phyloP scores from a whole-genome alignment of 345 rosid species.

The Heritiera littoralis region DNA sequence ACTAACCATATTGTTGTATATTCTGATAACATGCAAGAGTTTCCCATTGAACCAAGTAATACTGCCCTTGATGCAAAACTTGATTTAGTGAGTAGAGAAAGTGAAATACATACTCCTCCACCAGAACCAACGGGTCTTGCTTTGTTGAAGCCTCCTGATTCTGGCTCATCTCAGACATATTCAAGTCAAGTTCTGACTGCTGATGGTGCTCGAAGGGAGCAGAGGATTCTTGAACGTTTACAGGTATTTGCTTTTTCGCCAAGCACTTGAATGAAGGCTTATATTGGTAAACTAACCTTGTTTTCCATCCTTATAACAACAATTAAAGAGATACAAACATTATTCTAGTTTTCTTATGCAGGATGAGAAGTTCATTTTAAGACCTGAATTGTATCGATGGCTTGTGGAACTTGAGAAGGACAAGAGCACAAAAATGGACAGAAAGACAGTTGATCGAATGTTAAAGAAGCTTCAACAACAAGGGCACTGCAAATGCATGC shows the following conservation, averaged over 20 bases:
- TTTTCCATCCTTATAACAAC: slow-evolving; percentile 17
- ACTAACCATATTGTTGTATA: slow-evolving; percentile 30
- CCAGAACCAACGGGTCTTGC: slow-evolving; percentile 37
- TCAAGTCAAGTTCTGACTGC: slow-evolving; percentile 47
- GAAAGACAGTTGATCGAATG: slow-evolving; percentile 77
- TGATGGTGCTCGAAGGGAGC: slow-evolving; percentile 76
- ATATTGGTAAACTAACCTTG: slow-evolving; percentile 1
- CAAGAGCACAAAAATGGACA: slow-evolving; percentile 68
- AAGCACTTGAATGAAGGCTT: slow-evolving; percentile 18
- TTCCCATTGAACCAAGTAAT: slow-evolving; percentile 35
- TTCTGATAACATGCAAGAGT: slow-evolving; percentile 41
- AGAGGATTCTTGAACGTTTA: slow-evolving; percentile 71
- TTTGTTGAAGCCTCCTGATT: slow-evolving; percentile 34
- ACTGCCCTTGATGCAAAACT: slow-evolving; percentile 36
- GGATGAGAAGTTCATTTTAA: slow-evolving; percentile 78
- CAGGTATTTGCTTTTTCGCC: slow-evolving; percentile 47
- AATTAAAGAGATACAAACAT: not conserved
- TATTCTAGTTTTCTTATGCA: slow-evolving; percentile 35
- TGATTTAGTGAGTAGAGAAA: slow-evolving; percentile 28
- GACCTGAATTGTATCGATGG: slow-evolving; percentile 79
- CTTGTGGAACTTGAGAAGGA: slow-evolving; percentile 80
- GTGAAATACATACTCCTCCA: slow-evolving; percentile 39
- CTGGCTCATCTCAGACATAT: slow-evolving; percentile 39
- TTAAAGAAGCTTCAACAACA: slow-evolving; percentile 75
- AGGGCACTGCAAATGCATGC: slow-evolving; percentile 73